Conservation (phyloP, 2,329 filamentous ascomycete genomes). For the Fusarium lateritium region DNA sequence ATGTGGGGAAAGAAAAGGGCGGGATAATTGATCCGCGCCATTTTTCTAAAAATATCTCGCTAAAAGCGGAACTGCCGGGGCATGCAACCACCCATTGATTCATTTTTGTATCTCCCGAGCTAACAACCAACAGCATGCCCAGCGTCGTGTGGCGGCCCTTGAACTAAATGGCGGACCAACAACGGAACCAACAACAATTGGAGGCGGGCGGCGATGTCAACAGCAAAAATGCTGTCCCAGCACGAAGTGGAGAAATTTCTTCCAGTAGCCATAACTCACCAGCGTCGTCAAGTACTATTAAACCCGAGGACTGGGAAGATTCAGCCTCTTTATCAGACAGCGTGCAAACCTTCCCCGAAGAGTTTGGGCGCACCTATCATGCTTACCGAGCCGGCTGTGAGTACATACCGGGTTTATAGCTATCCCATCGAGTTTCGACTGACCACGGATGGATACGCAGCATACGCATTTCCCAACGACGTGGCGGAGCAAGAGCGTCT, state of each 20-base stretch:
- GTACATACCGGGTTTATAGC: constrained; percentile 32
- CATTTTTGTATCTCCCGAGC: neutral
- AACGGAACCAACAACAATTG: neutral
- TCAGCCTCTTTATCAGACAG: constrained; percentile 49
- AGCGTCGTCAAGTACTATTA: neutral
- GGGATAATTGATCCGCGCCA: too few relatives aligned
- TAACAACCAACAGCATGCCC: neutral
- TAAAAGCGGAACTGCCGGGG: too few relatives aligned
- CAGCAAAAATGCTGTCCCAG: neutral
- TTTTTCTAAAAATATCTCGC: too few relatives aligned
- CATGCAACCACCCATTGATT: too few relatives aligned
- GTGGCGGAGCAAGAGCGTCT: constrained; percentile 57
- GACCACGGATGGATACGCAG: constrained; percentile 44
- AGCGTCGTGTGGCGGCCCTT: neutral
- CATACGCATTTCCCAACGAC: constrained; percentile 63
- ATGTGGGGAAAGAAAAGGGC: too few relatives aligned
- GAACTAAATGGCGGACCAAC: neutral
- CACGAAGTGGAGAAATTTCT: constrained; percentile 7
- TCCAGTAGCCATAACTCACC: constrained; percentile 5
- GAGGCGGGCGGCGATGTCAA: neutral
- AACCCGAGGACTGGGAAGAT: constrained; percentile 7
- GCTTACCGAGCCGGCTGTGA: constrained; percentile 62
- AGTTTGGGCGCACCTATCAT: constrained; percentile 62
- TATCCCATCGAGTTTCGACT: neutral
- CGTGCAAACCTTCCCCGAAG: constrained; percentile 55